Base-by-base conservation (phyloP, 108 stramenopile species). In the Parietichytrium sp. region DNA sequence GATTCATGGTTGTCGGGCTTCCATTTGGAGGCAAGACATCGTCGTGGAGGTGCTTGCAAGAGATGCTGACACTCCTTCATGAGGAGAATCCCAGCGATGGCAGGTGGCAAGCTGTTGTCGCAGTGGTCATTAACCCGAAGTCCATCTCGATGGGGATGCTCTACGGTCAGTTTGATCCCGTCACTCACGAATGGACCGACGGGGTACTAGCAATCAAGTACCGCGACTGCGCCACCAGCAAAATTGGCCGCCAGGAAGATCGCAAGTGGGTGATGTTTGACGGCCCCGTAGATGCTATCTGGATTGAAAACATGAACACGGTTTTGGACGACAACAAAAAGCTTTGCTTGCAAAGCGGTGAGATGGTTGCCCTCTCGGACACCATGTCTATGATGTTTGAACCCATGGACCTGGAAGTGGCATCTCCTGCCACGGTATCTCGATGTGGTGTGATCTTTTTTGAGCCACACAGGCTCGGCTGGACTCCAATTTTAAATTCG, bases 241-340 rank as follows among this genome's bases (percentile, higher is more conserved):
- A 91, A 82, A 82, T 90, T 18, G 85, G 87, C 29, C 61, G 51
- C 6, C 53, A 80, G 30, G 87, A 85, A 23, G 90, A 91, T 48
- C 86, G 90, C 31, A 91, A 91, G 87, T 92, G 91, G 91, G 80
- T 92, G 10, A 52, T 92, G 16, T 91, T 92, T 49, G 91, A 92
- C 61, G 91, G 91, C 4, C 91, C 91, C 3, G 91, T 92, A 10
- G 91, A 92, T 36, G 91, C 91, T 27, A 92, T 92, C 55, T 92
- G 91, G 91, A 92, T 92, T 49, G 91, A 92, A 81, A 92, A 92
- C 88, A 92, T 92, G 91, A 92, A 92, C 88, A 92, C 91, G 25
- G 91, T 89, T 20, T 51, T 87, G 16, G 86, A 85, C 47, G 83
- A 92, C 82, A 92, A 92, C 85, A 92, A 92, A 79, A 87, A 87